Evolutionary conservation across 1,284 basidiomycete species (phyloP).

Genomic region (Lignosus rhinocerotis): DNA sequence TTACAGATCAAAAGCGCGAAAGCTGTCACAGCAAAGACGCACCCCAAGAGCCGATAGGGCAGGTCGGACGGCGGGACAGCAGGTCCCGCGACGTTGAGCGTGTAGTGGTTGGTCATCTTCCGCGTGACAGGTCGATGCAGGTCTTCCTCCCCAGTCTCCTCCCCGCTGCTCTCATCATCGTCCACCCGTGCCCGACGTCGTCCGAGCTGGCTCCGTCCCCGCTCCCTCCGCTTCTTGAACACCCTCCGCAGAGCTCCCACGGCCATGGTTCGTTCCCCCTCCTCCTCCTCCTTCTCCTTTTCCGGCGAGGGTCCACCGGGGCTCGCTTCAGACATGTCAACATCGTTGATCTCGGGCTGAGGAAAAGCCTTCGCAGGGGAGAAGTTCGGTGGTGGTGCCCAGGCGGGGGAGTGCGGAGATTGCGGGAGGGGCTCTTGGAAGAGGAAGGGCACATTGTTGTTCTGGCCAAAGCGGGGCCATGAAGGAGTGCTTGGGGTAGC

Average conservation of each 20-base stretch:
- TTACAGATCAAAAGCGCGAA: not conserved
- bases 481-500: conserved; percentile 47
- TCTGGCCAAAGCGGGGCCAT: conserved; percentile 65
- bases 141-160: conserved; percentile 34
- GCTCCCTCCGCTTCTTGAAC: conserved; percentile 58
- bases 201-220: conserved; percentile 34
- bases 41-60: conserved; percentile 83
- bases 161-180: conserved; percentile 40
- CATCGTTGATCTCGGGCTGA: conserved; percentile 57
- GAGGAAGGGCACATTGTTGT: conserved; percentile 68
- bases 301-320: conserved; percentile 44
- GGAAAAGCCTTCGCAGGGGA: conserved; percentile 61
- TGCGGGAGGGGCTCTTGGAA: conserved; percentile 58
- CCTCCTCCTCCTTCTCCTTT: conserved; percentile 37
- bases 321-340: conserved; percentile 72
- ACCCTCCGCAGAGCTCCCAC: conserved; percentile 72
- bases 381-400: conserved; percentile 62
- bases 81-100: conserved; percentile 71
- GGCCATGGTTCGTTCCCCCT: conserved; percentile 48
- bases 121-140: conserved; percentile 41
- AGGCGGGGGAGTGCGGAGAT: conserved; percentile 50
- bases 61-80: conserved; percentile 55
- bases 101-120: conserved; percentile 76
- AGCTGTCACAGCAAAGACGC: conserved; percentile 28
- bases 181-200: conserved; percentile 29